Evolutionary conservation across 2,329 filamentous ascomycete species (phyloP).

Genomic region (Xylariaceae sp.): DNA sequence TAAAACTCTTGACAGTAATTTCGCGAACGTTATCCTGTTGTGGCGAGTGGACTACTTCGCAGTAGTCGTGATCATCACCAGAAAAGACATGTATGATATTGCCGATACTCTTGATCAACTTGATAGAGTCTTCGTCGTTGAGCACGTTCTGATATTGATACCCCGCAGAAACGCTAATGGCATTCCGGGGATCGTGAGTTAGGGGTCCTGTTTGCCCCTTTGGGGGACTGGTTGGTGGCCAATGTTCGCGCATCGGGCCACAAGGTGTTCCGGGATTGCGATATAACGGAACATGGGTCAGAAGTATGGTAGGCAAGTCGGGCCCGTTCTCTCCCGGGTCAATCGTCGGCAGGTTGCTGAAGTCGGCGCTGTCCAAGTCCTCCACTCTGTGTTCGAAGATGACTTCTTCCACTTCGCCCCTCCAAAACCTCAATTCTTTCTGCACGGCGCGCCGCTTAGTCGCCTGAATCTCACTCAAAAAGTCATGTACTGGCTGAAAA

Average conservation of each 20-base stretch:
- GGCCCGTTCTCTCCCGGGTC: conserved; percentile 43
- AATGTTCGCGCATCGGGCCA: conserved; percentile 79
- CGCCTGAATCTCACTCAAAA: conserved; percentile 63
- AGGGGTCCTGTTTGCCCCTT: conserved; percentile 53
- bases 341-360: conserved; percentile 37
- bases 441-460: conserved; percentile 64
- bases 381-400: conserved; percentile 57
- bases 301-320: conserved; percentile 79
- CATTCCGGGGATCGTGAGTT: conserved; percentile 65
- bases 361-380: conserved; percentile 49
- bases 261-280: conserved; percentile 79
- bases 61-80: conserved; percentile 97
- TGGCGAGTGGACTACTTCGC: conserved; percentile 75
- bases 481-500: conserved; percentile 71
- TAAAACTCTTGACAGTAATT: conserved; percentile 92
- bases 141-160: conserved; percentile 98
- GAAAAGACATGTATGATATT: conserved; percentile 86
- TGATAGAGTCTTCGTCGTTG: conserved; percentile 67
- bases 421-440: conserved; percentile 62
- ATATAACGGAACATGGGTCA: conserved; percentile 89
- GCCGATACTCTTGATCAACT: conserved; percentile 71
- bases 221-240: conserved; percentile 63
- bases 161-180: conserved; percentile 70
- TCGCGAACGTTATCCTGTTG: conserved; percentile 65
- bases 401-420: conserved; percentile 54